These are phyloP conservation scores for Plantago ovata DNA, from an alignment of 257 asterid genomes.

Conservation along the genomic window DNA sequence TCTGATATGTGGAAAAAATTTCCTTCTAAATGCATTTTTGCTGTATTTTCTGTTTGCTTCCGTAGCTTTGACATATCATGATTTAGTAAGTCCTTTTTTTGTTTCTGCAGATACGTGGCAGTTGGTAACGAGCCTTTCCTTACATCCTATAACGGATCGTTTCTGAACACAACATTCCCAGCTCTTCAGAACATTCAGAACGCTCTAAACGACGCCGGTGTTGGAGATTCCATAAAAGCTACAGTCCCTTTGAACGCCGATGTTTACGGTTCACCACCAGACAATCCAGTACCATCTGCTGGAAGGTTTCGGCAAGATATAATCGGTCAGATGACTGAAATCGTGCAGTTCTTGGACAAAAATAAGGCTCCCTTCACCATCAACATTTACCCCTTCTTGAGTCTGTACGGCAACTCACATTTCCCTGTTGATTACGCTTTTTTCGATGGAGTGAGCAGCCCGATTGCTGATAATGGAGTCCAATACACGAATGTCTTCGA, in stretches of 20 bases:
- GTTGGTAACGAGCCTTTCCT: conserved; percentile 87
- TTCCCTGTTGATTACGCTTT: conserved; percentile 75
- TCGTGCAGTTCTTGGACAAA: conserved; percentile 60
- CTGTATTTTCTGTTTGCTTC: not conserved
- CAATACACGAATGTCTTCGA: conserved; percentile 64
- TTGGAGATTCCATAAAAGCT: conserved; percentile 61
- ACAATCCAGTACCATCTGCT: conserved; percentile 64
- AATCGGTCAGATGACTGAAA: conserved; percentile 47
- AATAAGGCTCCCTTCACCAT: conserved; percentile 72
- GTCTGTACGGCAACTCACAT: conserved; percentile 61
- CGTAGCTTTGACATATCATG: not conserved
- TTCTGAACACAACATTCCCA: conserved; percentile 67
- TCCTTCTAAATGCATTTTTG: not conserved
- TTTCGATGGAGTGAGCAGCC: conserved; percentile 56
- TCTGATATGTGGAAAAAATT: not conserved
- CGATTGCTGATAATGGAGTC: conserved; percentile 48
- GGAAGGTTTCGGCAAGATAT: conserved; percentile 64
- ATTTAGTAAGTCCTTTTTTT: not conserved
- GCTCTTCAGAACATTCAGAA: conserved; percentile 79
- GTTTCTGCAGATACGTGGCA: conserved; percentile 61
- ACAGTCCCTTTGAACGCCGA: conserved; percentile 78
- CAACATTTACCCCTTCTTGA: conserved; percentile 66
- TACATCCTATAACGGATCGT: conserved; percentile 63
- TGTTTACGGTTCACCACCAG: conserved; percentile 57
- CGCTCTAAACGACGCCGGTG: conserved; percentile 64